Conservation (phyloP, 805 yeast species). For the Schwanniomyces pseudopolymorphus region DNA sequence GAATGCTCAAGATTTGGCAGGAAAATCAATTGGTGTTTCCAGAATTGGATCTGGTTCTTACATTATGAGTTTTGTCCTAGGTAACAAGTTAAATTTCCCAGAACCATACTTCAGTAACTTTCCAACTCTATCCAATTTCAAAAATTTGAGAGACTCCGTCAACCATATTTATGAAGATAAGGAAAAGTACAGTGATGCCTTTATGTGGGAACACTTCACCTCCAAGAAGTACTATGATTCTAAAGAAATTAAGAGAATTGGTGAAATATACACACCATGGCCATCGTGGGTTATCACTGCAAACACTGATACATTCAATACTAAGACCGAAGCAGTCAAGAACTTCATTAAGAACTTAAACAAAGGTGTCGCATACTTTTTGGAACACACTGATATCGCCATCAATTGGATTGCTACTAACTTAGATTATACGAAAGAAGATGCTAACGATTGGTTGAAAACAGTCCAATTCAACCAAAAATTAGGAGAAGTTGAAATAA, state of each 20-base stretch:
- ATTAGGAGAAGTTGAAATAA: conserved; percentile 37
- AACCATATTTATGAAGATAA: conserved; percentile 48
- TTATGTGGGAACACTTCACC: conserved; percentile 96
- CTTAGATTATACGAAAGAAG: conserved; percentile 74
- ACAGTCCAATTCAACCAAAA: conserved; percentile 64
- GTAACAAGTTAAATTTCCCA: conserved; percentile 55
- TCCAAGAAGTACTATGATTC: conserved; percentile 80
- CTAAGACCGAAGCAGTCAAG: conserved; percentile 19
- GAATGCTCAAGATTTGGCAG: conserved; percentile 53
- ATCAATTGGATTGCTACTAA: conserved; percentile 60
- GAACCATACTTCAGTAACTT: conserved; percentile 52
- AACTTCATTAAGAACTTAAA: conserved; percentile 56
- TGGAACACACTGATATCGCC: conserved; percentile 60
- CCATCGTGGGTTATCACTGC: conserved; percentile 87
- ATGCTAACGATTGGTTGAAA: conserved; percentile 78
- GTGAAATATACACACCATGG: conserved; percentile 94
- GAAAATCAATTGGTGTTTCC: conserved; percentile 71
- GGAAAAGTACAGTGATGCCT: conserved; percentile 64
- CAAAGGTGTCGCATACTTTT: conserved; percentile 68
- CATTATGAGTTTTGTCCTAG: conserved; percentile 86
- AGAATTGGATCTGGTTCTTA: conserved; percentile 91
- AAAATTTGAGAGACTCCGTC: conserved; percentile 77
- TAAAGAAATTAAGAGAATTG: conserved; percentile 77
- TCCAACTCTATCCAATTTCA: conserved; percentile 64
- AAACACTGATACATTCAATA: conserved; percentile 34